Base-by-base conservation (phyloP, 1,284 basidiomycete species). In the Pseudozyma hubeiensis region DNA sequence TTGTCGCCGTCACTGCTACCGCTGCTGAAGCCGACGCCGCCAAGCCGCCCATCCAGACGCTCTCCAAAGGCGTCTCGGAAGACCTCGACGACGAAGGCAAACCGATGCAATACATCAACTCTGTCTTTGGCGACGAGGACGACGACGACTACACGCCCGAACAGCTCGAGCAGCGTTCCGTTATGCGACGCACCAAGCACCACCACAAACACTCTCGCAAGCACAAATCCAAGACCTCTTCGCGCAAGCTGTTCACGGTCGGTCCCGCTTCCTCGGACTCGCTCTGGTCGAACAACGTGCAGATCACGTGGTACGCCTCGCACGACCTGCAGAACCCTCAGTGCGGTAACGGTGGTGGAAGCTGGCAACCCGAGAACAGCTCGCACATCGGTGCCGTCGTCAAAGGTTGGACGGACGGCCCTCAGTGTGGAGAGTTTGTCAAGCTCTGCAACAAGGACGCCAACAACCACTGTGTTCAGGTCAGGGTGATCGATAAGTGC, bases 401-500 rank as follows among this genome's bases (percentile, higher is more conserved):
- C 35, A 71, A 68, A 34, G 35, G 62, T 30, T 82, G 79, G 76
- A 35, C 57, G 10, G 43, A 59, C 33, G 78, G 79, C 7, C 77
- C 79, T 4, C 53, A 75, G 57, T 83, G 81, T 46, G 81, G 81
- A 29, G 74, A 83, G 48, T 83, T 83, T 46, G 69, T 83, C 39
- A 74, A 81, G 57, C 71, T 80, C 19, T 81, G 81, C 75, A 81
- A 81, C 65, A 51, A 58, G 45, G 52, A 77, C 37, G 53, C 57
- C 8, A n/a, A 69, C 41, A 62, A 74, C 45, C 59, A 64, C 37
- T 80, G 76, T 52, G 62, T 77, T 8, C 19, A 47, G 35, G 80
- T 83, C 2, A 75, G 81, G 41, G 69, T 81, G 24, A 73, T 83
- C n/a, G 80, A 83, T 64, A 61, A 80, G 61, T 83, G 81, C 65